Percentiles rank a stretch among this genome's conserved stretches.
These are phyloP conservation scores for Penicillium griseofulvum DNA, from an alignment of 2,329 filamentous ascomycete genomes.

Conservation along the genomic window DNA sequence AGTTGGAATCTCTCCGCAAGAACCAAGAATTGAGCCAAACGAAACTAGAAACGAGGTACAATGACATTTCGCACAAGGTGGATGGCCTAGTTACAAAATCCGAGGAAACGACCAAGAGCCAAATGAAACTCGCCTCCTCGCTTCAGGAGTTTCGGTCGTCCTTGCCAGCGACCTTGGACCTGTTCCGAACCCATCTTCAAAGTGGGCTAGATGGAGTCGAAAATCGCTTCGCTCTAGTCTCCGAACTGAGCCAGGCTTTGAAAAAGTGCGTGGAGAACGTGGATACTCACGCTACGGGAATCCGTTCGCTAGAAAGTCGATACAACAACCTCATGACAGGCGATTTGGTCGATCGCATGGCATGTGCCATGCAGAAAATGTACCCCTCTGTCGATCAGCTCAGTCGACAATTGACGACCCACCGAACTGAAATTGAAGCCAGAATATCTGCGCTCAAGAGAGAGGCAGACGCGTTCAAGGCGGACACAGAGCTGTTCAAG, in stretches of 20 bases:
- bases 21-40: neutral
- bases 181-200: neutral
- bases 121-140: neutral
- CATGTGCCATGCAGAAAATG: constrained; percentile 35
- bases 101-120: neutral
- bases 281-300: constrained; percentile 20
- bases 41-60: neutral
- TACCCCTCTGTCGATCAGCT: constrained; percentile 28
- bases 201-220: neutral
- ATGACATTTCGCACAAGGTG: neutral
- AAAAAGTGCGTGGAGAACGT: constrained; percentile 4
- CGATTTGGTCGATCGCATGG: constrained; percentile 35
- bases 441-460: constrained; percentile 2
- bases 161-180: neutral
- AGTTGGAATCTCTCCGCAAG: neutral
- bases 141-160: neutral
- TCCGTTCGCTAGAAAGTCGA: constrained; percentile 47
- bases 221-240: neutral
- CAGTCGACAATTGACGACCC: neutral
- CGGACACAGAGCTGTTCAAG: neutral
- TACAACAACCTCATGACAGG: constrained; percentile 50
- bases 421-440: neutral
- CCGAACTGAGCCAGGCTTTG: neutral
- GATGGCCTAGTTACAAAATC: neutral
- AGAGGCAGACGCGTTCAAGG: neutral